Base-by-base conservation (phyloP, 768 basidiomycete species). In the Russula brevipes region DNA sequence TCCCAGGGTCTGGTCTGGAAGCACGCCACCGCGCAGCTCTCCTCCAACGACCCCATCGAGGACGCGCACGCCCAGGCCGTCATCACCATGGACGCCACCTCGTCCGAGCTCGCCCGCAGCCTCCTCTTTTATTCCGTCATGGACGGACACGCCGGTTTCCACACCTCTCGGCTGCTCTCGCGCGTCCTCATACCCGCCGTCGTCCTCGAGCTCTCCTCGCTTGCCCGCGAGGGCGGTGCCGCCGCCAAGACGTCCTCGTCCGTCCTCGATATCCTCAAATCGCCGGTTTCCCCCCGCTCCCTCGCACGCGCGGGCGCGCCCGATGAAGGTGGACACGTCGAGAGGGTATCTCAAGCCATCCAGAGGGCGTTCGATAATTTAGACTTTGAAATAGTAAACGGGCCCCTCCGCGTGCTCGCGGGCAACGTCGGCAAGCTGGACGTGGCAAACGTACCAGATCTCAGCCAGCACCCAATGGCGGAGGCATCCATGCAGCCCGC, bases 41-140 rank as follows among this genome's bases (percentile, higher is more conserved):
- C 90, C 0, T 88, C 93, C 3, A 99, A 99, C 70, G 84, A 89
- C 63, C 91, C 94, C 8, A 86, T 97, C 56, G 97, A 99, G 74
- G 97, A 99, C 72, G 86, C 93, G 31, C 82, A 87, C 66, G 83
- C 89, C 4, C 80, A 81, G 63, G 84, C 86, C 60, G 77, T 94
- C 65, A 76, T 96, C 54, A 73, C 81, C 66, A 79, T 86, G 44
- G 85, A 89, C 69, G 76, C 76, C 3, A 76, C 81, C n/a, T 83
- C 86, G 67, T 78, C 81, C 10, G 78, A 82, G 3, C 78, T 78
- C 0, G 81, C 82, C 2, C 88, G 88, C 14, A 90, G 91, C 70
- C 81, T 89, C 63, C 78, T 93, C 47, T 89, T 96, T 74, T 94
- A 93, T 70, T 78, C 91, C 1, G 86, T 96, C 41, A 89, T 96